phyloP scores from a whole-genome alignment of 2,329 filamentous ascomycete species.

The Aspergillus uvarum region DNA sequence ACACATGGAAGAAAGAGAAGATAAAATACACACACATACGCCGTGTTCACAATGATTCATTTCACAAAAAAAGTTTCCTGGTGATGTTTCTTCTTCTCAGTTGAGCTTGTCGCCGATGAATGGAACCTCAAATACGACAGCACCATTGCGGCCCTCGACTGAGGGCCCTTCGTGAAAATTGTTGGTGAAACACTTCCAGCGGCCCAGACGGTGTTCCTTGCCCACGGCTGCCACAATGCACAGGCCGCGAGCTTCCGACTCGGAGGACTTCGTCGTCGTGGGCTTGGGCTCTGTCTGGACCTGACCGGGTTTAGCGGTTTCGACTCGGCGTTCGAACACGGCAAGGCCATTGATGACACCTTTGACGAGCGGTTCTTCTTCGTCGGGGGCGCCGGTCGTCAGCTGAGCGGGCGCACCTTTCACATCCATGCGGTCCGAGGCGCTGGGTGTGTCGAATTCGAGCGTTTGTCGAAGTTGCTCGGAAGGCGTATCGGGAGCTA shows the following conservation, averaged over 20 bases:
- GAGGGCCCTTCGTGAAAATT: slow-evolving; percentile 36
- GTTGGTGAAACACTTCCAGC: slow-evolving; percentile 64
- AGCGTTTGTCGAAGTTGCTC: slow-evolving; percentile 37
- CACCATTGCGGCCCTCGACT: slow-evolving; percentile 68
- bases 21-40: slow-evolving; percentile 9
- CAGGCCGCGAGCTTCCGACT: slow-evolving; percentile 55
- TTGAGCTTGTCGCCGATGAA: slow-evolving; percentile 28
- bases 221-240: slow-evolving; percentile 84
- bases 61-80: background rate
- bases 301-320: slow-evolving; percentile 27
- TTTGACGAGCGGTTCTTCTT: slow-evolving; percentile 50
- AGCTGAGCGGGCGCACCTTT: slow-evolving; percentile 20
- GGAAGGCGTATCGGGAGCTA: slow-evolving; percentile 30
- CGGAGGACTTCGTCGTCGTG: slow-evolving; percentile 10
- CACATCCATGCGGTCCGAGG: slow-evolving; percentile 26
- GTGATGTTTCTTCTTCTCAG: background rate
- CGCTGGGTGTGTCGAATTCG: slow-evolving; percentile 29
- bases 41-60: background rate
- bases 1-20: slow-evolving; percentile 9
- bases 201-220: slow-evolving; percentile 79
- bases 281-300: slow-evolving; percentile 23
- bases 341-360: slow-evolving; percentile 88
- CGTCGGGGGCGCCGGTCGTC: slow-evolving; percentile 16
- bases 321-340: slow-evolving; percentile 73
- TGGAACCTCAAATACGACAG: slow-evolving; percentile 82